These are phyloP conservation scores for Camellia oleifera DNA, from an alignment of 179 eudicot genomes.

Conservation along the genomic window DNA sequence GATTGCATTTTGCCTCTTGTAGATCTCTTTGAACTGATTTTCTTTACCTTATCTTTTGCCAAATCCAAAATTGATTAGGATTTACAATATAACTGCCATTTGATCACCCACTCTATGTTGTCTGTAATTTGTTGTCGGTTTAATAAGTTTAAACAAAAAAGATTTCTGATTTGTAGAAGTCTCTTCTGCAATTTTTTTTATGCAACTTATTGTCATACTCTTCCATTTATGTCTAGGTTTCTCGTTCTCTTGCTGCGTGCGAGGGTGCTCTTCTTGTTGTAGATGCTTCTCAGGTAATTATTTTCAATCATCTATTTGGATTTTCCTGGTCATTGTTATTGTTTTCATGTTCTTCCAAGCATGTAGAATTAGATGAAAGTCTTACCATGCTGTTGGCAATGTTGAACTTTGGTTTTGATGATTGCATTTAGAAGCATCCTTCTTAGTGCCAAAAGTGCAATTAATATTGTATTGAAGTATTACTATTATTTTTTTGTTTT, in stretches of 20 bases:
- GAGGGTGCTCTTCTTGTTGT: constrained; percentile 99
- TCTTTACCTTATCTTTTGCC: background rate
- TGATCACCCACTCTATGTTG: background rate
- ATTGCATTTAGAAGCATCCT: background rate
- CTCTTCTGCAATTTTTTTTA: background rate
- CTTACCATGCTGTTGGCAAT: background rate
- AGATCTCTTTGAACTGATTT: background rate
- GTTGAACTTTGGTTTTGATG: background rate
- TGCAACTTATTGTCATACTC: background rate
- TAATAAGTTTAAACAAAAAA: background rate
- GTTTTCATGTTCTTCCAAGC: background rate
- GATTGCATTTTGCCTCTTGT: background rate
- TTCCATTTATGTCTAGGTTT: constrained; percentile 50
- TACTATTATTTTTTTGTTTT: background rate
- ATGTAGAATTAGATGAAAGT: background rate
- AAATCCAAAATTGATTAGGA: background rate
- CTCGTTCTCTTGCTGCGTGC: constrained; percentile 99
- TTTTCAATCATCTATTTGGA: constrained; percentile 6
- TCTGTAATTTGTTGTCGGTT: background rate
- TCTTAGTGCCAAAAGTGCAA: background rate
- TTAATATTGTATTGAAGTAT: background rate
- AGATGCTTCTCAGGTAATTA: constrained; percentile 83
- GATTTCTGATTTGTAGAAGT: constrained; percentile 1
- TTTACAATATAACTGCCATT: background rate
- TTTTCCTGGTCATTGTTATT: background rate